Evolutionary conservation across 1,139 yeast species (phyloP).

Genomic region (Nadsonia starkeyi-henricii): DNA sequence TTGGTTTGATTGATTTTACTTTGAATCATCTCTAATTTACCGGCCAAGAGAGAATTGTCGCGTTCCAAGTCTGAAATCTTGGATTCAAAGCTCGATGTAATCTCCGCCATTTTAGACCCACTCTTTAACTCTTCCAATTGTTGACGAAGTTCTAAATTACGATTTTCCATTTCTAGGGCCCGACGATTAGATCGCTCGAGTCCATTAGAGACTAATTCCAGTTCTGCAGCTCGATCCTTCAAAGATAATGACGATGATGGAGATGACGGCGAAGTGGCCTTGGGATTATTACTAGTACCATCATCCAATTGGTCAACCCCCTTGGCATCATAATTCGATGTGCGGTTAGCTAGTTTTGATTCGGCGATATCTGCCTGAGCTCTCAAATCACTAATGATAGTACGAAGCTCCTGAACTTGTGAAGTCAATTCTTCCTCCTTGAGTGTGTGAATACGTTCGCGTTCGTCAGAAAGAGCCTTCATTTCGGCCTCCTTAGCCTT

Average conservation of each 20-base stretch:
- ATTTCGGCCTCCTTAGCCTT: slow-evolving; percentile 26
- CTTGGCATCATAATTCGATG: slow-evolving; percentile 1
- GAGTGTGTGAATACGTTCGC: slow-evolving; percentile 28
- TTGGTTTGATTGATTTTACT: background rate
- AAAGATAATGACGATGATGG: slow-evolving; percentile 1
- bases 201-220: slow-evolving; percentile 59
- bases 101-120: slow-evolving; percentile 20
- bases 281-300: slow-evolving; percentile 5
- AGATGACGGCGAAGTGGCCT: background rate
- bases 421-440: slow-evolving; percentile 33
- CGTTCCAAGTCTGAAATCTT: slow-evolving; percentile 26
- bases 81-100: slow-evolving; percentile 11
- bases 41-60: slow-evolving; percentile 27
- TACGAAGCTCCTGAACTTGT: slow-evolving; percentile 22
- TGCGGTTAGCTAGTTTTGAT: slow-evolving; percentile 1
- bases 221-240: slow-evolving; percentile 28
- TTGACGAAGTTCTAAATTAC: slow-evolving; percentile 62
- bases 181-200: slow-evolving; percentile 60
- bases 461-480: slow-evolving; percentile 28
- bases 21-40: background rate
- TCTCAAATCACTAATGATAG: slow-evolving; percentile 18
- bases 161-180: slow-evolving; percentile 54
- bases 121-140: slow-evolving; percentile 43
- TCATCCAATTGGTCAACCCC: slow-evolving; percentile 11
- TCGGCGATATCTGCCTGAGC: slow-evolving; percentile 5